Evolutionary conservation across 148 eudicot genomes (phyloP).

Genomic region (Vaccinium darrowii): DNA sequence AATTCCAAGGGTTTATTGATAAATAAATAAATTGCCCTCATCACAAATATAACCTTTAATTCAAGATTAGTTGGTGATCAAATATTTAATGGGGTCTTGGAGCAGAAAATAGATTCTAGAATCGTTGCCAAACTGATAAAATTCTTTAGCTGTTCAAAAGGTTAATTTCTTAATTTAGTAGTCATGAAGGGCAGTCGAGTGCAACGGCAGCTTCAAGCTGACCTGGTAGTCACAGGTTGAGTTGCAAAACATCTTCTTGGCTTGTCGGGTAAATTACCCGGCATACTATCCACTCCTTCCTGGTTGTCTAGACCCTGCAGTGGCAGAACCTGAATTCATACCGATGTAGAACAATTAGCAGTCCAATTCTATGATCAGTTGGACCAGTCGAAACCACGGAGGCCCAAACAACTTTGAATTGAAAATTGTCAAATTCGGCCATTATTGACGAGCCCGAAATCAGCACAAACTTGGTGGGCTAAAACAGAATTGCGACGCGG

Average conservation of each 20-base stretch:
- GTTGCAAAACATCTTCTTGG: not conserved
- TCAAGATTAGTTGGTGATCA: not conserved
- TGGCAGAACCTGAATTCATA: not conserved
- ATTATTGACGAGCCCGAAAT: no score
- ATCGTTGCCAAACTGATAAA: not conserved
- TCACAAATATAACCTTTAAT: not conserved
- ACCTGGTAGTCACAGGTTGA: not conserved
- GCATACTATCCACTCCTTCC: not conserved
- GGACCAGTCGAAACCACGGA: no score
- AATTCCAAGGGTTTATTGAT: not conserved
- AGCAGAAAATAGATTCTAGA: not conserved
- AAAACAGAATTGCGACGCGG: no score
- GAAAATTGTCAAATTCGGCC: no score
- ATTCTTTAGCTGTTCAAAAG: no score
- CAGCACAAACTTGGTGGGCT: no score
- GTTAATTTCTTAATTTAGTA: no score
- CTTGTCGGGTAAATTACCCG: not conserved
- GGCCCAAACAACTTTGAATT: no score
- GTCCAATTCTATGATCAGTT: no score
- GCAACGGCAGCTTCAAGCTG: not conserved
- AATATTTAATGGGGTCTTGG: not conserved
- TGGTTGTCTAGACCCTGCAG: not conserved
- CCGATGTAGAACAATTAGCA: no score
- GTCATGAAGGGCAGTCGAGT: no score
- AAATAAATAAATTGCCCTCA: not conserved